Evolutionary conservation across 805 yeast genomes (phyloP), one percentile per base, ranked within the genome.

Genomic region (Metschnikowia similis): DNA sequence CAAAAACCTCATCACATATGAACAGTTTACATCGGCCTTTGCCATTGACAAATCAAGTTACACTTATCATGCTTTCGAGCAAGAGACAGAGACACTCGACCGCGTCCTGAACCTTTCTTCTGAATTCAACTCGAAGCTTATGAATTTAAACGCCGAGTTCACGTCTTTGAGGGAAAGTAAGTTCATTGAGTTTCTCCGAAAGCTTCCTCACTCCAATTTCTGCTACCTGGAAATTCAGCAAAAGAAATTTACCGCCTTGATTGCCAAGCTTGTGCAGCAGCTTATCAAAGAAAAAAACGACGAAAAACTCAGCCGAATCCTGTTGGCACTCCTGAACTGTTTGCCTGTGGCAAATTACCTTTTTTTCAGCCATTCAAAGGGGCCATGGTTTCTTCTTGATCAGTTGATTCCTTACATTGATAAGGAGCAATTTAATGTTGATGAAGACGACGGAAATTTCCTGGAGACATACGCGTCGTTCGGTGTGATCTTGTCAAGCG

Each of bases 381-480:
- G 61, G 13, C 60, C 61, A 2, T 56, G 54, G 53, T 28, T 29
- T 8, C 63, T 69, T 45, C 55, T 73, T 37, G 55, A 56, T 38
- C 54, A 57, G 27, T 37, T 62, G 28, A 51, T 62, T 10, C 51
- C 53, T 30, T 56, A 59, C 38, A 47, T 62, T 16, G 64, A 60
- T 50, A 35, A 39, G 17, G 55, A 56, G 34, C 28, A 46, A 16
- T 57, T 57, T 34, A 32, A 42, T 9, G 52, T 53, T 8, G 83
- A 78, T 41, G 84, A 80, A 34, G 82, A 78, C 47, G 86, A 81
- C 47, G 72, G 74, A 49, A 78, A 80, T 55, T 80, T 78, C 53
- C 89, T 85, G 62, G 94, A 86, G 35, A 65, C 74, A 11, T 87
- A 83, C 59, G 72, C 88, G 1, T 83, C 87, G 36, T 83, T 85